Conservation (phyloP, 805 yeast species). For the Hanseniaspora taiwanica region DNA sequence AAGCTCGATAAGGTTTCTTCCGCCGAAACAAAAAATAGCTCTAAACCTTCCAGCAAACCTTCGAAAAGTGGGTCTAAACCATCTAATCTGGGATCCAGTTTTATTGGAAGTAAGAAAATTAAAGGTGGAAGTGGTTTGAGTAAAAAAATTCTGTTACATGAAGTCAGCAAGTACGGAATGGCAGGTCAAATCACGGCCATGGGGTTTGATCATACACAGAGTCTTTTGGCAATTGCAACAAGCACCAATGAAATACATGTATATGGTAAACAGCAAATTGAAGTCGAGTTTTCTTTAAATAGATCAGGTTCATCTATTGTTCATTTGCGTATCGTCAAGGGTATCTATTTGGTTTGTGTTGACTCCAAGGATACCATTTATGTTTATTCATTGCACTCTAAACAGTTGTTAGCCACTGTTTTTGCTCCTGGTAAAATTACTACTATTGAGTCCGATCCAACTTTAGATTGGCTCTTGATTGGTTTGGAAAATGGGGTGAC, state of each 20-base stretch:
- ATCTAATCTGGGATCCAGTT: conserved; percentile 2
- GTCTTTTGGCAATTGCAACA: conserved; percentile 72
- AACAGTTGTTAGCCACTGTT: conserved; percentile 44
- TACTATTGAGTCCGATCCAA: conserved; percentile 67
- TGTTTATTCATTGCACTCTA: conserved; percentile 57
- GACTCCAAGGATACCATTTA: conserved; percentile 48
- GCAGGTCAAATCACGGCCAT: conserved; percentile 51
- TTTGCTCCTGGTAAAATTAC: conserved; percentile 56
- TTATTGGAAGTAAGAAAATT: no score
- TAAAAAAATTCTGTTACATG: conserved; percentile 22
- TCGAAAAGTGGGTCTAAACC: not conserved
- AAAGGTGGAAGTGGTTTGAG: conserved; percentile 4
- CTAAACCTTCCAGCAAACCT: not conserved
- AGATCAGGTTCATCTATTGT: conserved; percentile 21
- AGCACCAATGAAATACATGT: conserved; percentile 57
- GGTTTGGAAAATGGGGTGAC: conserved; percentile 71
- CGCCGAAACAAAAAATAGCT: not conserved
- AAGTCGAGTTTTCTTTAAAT: conserved; percentile 45
- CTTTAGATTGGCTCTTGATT: conserved; percentile 72
- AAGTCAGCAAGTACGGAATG: conserved; percentile 38
- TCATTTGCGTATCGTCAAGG: conserved; percentile 53
- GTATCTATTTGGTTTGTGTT: conserved; percentile 65
- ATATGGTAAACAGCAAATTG: conserved; percentile 74
- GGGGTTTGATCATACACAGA: conserved; percentile 82
- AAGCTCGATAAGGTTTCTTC: no score